Conservation (phyloP, 768 basidiomycete species). For the Kwoniella dendrophila region DNA sequence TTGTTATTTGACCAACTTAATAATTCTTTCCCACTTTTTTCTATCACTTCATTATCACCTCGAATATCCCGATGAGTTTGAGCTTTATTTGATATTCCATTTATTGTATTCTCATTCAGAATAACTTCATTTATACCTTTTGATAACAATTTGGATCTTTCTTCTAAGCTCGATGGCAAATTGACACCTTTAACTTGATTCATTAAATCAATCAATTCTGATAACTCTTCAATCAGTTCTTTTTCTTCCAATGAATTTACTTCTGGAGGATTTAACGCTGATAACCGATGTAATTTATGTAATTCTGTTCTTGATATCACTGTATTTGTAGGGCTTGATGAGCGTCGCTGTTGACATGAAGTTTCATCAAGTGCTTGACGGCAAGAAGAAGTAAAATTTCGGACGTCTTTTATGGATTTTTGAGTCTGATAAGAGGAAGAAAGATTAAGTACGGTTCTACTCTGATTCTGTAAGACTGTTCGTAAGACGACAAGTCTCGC, state of each 20-base stretch:
- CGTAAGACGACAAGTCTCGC: too few relatives aligned
- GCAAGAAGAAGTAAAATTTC: too few relatives aligned
- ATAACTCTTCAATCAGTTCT: slow-evolving; percentile 29
- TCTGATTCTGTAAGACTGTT: too few relatives aligned
- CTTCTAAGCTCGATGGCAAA: slow-evolving; percentile 22
- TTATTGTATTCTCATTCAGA: too few relatives aligned
- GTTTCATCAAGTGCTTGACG: too few relatives aligned
- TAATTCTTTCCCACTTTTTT: slow-evolving; percentile 28
- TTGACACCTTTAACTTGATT: slow-evolving; percentile 40
- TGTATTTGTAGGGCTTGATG: not conserved
- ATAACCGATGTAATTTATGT: slow-evolving; percentile 37
- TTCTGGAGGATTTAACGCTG: slow-evolving; percentile 41
- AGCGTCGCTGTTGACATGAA: not conserved
- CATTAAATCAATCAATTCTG: slow-evolving; percentile 39
- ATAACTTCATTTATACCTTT: slow-evolving; percentile 34
- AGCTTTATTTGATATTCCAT: slow-evolving; percentile 13
- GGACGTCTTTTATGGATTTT: too few relatives aligned
- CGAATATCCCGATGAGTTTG: slow-evolving; percentile 12
- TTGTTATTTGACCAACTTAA: slow-evolving; percentile 40
- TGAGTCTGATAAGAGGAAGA: too few relatives aligned
- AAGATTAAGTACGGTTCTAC: too few relatives aligned
- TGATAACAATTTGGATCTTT: slow-evolving; percentile 22
- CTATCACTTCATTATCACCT: not conserved
- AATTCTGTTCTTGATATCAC: slow-evolving; percentile 22
- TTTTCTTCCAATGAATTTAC: slow-evolving; percentile 33